phyloP scores from a whole-genome alignment of 164 flowering plant genomes.

The Liriodendron chinense region DNA sequence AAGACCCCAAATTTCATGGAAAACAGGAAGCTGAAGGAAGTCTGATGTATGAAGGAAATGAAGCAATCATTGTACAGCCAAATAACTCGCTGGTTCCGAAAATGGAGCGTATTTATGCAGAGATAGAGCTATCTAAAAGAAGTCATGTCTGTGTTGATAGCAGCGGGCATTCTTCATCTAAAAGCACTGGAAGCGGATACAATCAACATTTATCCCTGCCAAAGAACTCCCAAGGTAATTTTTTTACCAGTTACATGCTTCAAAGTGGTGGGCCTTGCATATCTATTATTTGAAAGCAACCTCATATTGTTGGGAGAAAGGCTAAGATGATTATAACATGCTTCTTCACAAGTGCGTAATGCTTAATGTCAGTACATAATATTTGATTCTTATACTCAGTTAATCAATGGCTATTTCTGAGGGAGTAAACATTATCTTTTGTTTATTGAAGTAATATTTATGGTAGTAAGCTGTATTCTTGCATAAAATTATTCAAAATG shows the following conservation, averaged over 20 bases:
- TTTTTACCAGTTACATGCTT: neutral
- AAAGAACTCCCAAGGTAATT: neutral
- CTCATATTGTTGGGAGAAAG: neutral
- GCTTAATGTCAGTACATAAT: neutral
- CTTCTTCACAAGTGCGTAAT: neutral
- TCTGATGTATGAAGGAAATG: constrained; percentile 20
- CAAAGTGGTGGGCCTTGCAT: neutral
- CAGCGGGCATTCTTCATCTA: constrained; percentile 6
- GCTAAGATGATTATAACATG: constrained; percentile 8
- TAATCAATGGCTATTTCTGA: neutral
- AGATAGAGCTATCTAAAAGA: constrained; percentile 10
- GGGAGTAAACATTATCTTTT: neutral
- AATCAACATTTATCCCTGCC: neutral
- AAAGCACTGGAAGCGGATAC: constrained; percentile 6
- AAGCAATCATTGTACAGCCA: constrained; percentile 12
- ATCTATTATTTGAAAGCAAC: neutral
- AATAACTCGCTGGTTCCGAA: constrained; percentile 4
- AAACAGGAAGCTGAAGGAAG: constrained; percentile 23
- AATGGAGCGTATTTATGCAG: constrained; percentile 2
- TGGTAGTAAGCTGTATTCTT: neutral
- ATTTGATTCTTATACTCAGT: neutral
- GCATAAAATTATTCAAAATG: neutral
- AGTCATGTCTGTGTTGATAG: constrained; percentile 3
- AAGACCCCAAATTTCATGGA: constrained; percentile 6
- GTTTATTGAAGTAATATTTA: neutral